Evolutionary conservation across 306 rosid genomes (phyloP), one percentile per base, ranked within the genome.

Genomic region (Vigna unguiculata): DNA sequence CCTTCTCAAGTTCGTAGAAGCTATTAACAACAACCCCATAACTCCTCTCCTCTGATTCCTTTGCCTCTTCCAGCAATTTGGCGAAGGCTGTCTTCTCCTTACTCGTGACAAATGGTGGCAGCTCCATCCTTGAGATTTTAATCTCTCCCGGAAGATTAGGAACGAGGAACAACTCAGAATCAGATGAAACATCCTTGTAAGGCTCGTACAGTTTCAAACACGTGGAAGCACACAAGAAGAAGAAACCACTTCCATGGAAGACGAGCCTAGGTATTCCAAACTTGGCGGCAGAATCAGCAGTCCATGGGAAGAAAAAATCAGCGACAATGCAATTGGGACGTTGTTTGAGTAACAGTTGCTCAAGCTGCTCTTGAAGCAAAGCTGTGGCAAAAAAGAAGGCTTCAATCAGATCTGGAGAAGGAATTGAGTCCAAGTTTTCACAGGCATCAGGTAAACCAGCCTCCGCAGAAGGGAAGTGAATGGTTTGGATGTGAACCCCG

Each of bases 21-120:
- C 86, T 91, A 63, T 91, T 86, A 7, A 81, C 80, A 25, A 89
- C 47, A 72, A 84, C 76, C 2, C 93, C 91, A 72, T 84, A 86
- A 43, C 91, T 82, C 38, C 25, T 75, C 14, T 0, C 1, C 15
- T 81, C 81, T 3, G 43, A 38, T n/a, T n/a, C n/a, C 7, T 38
- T 38, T 38, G 10, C 43, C 1, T 38, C 43, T 2, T 1, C 43
- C 10, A 38, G 8, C 43, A 38, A 38, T 38, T 38, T 38, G 43
- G 0, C 1, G 2, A 38, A 1, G 11, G 0, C 43, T 8, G 43
- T 36, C 6, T 5, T 30, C 34, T 30, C 8, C 40, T 36, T 36
- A 36, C 40, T 36, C 40, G 0, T 11, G 3, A 8, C 2, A 2
- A 8, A 8, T 9, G 47, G 47, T 41, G 83, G 70, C 7, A 75